These are phyloP conservation scores for Lathyrus aphaca DNA, from an alignment of 306 rosid genomes.

Conservation along the genomic window DNA sequence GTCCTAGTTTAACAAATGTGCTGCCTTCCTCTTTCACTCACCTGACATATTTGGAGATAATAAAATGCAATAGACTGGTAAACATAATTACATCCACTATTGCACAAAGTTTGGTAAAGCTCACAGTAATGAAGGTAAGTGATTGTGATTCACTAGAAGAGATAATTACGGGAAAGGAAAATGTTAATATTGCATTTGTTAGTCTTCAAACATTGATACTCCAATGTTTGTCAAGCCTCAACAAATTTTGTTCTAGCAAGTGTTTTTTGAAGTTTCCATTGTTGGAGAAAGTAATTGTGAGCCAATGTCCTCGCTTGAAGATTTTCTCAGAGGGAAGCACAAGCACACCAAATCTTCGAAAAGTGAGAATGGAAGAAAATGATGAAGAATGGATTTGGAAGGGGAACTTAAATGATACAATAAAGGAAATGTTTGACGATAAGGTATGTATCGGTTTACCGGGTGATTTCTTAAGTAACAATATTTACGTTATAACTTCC, in stretches of 20 bases:
- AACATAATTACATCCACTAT: not conserved
- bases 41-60: slow-evolving; percentile 10
- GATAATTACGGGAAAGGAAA: not conserved
- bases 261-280: slow-evolving; percentile 5
- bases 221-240: slow-evolving; percentile 6
- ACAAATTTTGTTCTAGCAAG: slow-evolving; percentile 1
- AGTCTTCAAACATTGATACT: not conserved
- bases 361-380: not conserved
- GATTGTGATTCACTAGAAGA: not conserved
- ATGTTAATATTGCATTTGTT: not conserved
- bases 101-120: not conserved
- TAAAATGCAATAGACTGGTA: not conserved
- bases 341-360: not conserved
- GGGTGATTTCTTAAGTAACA: not conserved
- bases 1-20: slow-evolving; percentile 13
- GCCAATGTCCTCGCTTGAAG: not conserved
- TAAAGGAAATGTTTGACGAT: not conserved
- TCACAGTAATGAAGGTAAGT: not conserved
- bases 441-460: slow-evolving; percentile 4
- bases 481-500: not conserved
- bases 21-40: not conserved
- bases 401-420: not conserved
- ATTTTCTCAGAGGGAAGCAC: not conserved
- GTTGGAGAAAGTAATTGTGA: not conserved
- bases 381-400: not conserved